These are phyloP conservation scores for Claviceps spartinae DNA, from an alignment of 2,329 filamentous ascomycete species.

Conservation along the genomic window DNA sequence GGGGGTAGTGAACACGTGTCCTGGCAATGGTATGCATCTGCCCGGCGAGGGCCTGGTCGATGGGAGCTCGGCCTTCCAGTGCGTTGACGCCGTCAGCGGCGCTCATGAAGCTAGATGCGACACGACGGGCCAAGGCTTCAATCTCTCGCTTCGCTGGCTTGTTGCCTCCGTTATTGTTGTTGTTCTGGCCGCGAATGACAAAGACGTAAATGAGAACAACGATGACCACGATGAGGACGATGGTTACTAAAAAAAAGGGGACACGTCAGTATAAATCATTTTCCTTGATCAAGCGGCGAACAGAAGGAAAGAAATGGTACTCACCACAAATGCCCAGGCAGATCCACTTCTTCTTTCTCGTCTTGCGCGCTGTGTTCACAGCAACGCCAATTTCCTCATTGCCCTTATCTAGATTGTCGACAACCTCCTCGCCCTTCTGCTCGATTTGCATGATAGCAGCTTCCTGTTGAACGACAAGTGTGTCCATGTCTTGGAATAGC, in stretches of 20 bases:
- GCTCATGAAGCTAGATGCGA: neutral
- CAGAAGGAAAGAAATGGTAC: constrained; percentile 11
- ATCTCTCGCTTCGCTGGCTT: constrained; percentile 17
- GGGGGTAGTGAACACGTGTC: constrained; percentile 13
- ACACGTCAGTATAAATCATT: neutral
- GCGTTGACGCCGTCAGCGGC: neutral
- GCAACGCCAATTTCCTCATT: constrained; percentile 75
- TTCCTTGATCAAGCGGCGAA: neutral
- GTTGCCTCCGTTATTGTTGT: constrained; percentile 14
- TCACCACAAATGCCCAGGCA: constrained; percentile 63
- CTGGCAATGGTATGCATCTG: constrained; percentile 8
- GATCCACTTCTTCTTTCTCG: constrained; percentile 92
- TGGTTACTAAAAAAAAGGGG: constrained; percentile 25
- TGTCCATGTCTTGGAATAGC: constrained; percentile 82
- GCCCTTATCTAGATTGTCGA: constrained; percentile 71
- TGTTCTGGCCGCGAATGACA: constrained; percentile 20
- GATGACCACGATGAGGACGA: constrained; percentile 38
- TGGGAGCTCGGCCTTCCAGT: constrained; percentile 2
- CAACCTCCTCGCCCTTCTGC: constrained; percentile 72
- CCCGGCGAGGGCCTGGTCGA: constrained; percentile 5
- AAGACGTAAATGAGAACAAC: constrained; percentile 36
- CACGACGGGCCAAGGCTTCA: constrained; percentile 8
- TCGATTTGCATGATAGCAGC: constrained; percentile 69
- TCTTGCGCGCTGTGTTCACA: constrained; percentile 65
- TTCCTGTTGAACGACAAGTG: constrained; percentile 76